Evolutionary conservation across 179 eudicot genomes (phyloP).

Genomic region (Corrigiola litoralis): DNA sequence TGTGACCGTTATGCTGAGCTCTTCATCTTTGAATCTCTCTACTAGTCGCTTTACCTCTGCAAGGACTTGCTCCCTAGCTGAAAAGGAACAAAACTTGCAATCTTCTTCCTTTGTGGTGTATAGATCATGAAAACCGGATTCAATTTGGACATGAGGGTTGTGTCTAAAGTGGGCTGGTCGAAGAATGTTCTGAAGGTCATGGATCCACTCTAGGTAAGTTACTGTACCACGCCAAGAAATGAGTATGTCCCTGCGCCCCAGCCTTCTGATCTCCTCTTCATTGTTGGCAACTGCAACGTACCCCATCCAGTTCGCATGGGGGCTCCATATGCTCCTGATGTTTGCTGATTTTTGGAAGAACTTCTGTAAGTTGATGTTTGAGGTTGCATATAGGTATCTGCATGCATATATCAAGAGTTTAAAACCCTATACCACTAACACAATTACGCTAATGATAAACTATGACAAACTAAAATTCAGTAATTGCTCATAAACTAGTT

Average conservation of each 20-base stretch:
- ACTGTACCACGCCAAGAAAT: constrained; percentile 85
- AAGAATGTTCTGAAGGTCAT: constrained; percentile 64
- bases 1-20: constrained; percentile 64
- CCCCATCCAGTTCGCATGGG: constrained; percentile 91
- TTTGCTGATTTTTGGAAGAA: constrained; percentile 64
- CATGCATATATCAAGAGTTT: constrained; percentile 2
- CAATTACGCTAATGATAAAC: background rate
- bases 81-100: constrained; percentile 58
- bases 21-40: constrained; percentile 45
- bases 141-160: constrained; percentile 61
- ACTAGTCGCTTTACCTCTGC: constrained; percentile 52
- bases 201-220: constrained; percentile 81
- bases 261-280: constrained; percentile 43
- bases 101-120: constrained; percentile 60
- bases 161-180: constrained; percentile 57
- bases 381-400: constrained; percentile 71
- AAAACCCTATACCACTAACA: background rate
- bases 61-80: constrained; percentile 71
- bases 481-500: no score
- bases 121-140: constrained; percentile 71
- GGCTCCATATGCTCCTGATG: constrained; percentile 65
- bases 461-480: no score
- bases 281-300: constrained; percentile 63
- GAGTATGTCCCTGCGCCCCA: constrained; percentile 74
- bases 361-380: constrained; percentile 72